Evolutionary conservation across 1,284 basidiomycete genomes (phyloP).

Genomic region (Ganoderma lingzhi): DNA sequence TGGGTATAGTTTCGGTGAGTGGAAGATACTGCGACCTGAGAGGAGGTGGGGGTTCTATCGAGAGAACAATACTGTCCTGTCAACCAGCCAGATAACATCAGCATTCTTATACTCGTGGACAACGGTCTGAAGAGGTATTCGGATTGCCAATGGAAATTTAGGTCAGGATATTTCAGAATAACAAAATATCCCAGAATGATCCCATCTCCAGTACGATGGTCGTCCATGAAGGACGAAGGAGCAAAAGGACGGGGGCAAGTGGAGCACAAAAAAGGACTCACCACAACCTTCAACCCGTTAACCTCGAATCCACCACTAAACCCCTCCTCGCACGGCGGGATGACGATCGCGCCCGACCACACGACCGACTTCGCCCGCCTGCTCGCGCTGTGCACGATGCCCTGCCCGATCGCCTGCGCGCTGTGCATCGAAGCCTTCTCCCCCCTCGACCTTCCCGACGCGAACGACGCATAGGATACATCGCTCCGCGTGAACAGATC

Average conservation of each 20-base stretch:
- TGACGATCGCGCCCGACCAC: constrained; percentile 41
- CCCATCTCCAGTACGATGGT: neutral
- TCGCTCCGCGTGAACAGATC: constrained; percentile 14
- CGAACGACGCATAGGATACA: neutral
- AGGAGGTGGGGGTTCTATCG: constrained; percentile 35
- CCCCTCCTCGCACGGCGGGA: constrained; percentile 27
- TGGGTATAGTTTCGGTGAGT: constrained; percentile 36
- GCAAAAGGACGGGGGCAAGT: neutral
- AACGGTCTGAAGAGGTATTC: neutral
- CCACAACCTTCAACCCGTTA: constrained; percentile 38
- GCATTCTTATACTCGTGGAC: neutral
- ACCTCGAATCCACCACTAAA: constrained; percentile 38
- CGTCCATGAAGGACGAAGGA: neutral
- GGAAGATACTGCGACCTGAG: constrained; percentile 32
- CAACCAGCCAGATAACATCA: constrained; percentile 4
- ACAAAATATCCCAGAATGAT: too few species aligned
- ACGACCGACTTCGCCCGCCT: constrained; percentile 32
- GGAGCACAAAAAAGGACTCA: constrained; percentile 25
- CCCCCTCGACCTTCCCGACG: neutral
- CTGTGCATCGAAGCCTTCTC: constrained; percentile 31
- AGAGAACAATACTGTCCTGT: constrained; percentile 40
- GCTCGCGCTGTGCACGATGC: constrained; percentile 36
- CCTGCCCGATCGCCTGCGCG: constrained; percentile 34
- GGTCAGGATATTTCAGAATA: neutral
- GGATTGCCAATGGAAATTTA: neutral